phyloP scores from a whole-genome alignment of 345 rosid genomes.

The Boechera retrofracta region DNA sequence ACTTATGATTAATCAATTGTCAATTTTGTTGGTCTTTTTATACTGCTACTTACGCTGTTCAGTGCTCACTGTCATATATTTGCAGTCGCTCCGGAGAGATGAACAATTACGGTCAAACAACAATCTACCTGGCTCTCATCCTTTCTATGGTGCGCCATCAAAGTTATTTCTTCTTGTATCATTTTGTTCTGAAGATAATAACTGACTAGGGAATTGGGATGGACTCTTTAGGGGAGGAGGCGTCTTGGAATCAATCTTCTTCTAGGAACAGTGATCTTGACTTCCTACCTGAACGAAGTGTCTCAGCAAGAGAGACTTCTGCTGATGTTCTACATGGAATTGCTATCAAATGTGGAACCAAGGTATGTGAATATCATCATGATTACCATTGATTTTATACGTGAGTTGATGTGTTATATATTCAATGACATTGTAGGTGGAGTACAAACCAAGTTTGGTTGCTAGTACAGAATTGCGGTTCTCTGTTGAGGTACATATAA shows the following conservation, averaged over 20 bases:
- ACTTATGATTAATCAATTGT: slow-evolving; percentile 12
- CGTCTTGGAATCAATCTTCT: slow-evolving; percentile 58
- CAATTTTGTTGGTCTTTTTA: slow-evolving; percentile 3
- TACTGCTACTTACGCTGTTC: background rate
- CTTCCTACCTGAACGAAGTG: slow-evolving; percentile 64
- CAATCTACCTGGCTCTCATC: slow-evolving; percentile 56
- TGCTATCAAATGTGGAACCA: slow-evolving; percentile 84
- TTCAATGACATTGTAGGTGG: slow-evolving; percentile 64
- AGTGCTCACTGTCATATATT: slow-evolving; percentile 31
- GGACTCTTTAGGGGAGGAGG: slow-evolving; percentile 64
- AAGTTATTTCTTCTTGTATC: slow-evolving; percentile 30
- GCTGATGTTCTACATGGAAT: slow-evolving; percentile 70
- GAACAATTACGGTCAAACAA: slow-evolving; percentile 64
- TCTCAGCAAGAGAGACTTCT: slow-evolving; percentile 62
- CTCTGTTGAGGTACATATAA: slow-evolving; percentile 70
- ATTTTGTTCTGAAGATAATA: slow-evolving; percentile 22
- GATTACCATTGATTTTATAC: slow-evolving; percentile 4
- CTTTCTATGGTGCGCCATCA: slow-evolving; percentile 68
- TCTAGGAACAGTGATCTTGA: slow-evolving; percentile 71
- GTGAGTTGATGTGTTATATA: slow-evolving; percentile 20
- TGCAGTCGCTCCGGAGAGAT: slow-evolving; percentile 58
- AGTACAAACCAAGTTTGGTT: slow-evolving; percentile 71
- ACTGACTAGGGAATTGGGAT: slow-evolving; percentile 34
- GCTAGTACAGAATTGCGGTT: slow-evolving; percentile 75
- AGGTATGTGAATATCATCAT: slow-evolving; percentile 54